Conservation (phyloP, 2,329 filamentous ascomycete species). For the Penicillium brasilianum region DNA sequence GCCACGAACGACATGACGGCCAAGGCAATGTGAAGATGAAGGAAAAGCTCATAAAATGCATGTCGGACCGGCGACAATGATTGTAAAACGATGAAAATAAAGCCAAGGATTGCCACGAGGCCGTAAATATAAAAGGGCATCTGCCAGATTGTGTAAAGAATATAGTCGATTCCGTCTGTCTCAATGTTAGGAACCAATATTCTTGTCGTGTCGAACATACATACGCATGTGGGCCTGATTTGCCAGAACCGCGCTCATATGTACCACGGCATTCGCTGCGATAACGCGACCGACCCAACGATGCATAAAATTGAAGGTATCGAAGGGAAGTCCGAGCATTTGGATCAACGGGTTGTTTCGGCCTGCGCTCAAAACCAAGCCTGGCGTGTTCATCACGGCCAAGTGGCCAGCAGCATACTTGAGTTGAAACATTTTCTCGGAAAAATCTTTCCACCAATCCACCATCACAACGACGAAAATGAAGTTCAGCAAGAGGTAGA, state of each 20-base stretch:
- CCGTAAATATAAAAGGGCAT: constrained; percentile 38
- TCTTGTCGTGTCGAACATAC: constrained; percentile 1
- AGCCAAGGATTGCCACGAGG: constrained; percentile 42
- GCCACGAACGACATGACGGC: constrained; percentile 47
- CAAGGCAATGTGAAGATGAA: constrained; percentile 49
- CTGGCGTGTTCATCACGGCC: constrained; percentile 84
- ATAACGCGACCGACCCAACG: constrained; percentile 79
- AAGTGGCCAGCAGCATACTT: constrained; percentile 83
- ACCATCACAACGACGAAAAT: constrained; percentile 64
- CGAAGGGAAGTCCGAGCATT: constrained; percentile 82
- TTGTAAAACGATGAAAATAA: constrained; percentile 47
- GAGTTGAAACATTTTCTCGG: constrained; percentile 52
- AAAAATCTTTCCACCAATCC: constrained; percentile 40
- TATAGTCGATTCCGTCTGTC: constrained; percentile 61
- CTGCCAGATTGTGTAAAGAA: constrained; percentile 35
- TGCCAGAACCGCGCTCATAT: constrained; percentile 56
- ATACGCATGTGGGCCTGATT: constrained; percentile 29
- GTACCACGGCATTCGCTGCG: constrained; percentile 68
- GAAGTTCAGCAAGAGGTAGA: constrained; percentile 71
- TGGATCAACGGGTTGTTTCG: constrained; percentile 89
- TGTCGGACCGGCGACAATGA: constrained; percentile 49
- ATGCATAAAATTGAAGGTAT: constrained; percentile 89
- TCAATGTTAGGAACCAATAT: constrained; percentile 7
- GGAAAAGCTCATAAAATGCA: constrained; percentile 52
- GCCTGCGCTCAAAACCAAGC: constrained; percentile 81